A percentile compares a stretch with the other conserved stretches of the same genome.
Conservation (phyloP, 495 filamentous ascomycete species). For the Parathielavia hyrcaniae region DNA sequence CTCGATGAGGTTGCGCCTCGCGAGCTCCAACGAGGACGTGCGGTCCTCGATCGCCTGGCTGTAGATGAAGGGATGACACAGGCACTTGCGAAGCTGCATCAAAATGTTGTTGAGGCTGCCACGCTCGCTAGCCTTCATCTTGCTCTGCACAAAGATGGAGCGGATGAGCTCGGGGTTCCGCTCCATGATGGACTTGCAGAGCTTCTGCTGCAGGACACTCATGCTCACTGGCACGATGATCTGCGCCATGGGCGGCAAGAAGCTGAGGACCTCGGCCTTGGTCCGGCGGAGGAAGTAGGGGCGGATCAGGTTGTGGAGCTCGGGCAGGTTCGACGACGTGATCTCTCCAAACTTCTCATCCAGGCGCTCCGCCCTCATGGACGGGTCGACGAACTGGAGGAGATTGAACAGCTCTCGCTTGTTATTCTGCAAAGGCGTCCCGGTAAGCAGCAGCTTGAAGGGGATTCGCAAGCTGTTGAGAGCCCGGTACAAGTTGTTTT, state of each 20-base stretch:
- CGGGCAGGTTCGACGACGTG: conserved; percentile 68
- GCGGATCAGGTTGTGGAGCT: conserved; percentile 78
- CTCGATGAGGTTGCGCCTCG: conserved; percentile 76
- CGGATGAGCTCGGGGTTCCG: conserved; percentile 86
- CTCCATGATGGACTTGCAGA: conserved; percentile 88
- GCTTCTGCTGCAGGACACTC: conserved; percentile 83
- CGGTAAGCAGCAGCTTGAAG: conserved; percentile 80
- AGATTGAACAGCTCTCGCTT: conserved; percentile 91
- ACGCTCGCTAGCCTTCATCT: conserved; percentile 60
- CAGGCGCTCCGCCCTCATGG: conserved; percentile 59
- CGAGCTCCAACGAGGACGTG: conserved; percentile 42
- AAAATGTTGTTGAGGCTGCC: conserved; percentile 86
- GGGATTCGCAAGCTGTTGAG: conserved; percentile 64
- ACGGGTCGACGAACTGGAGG: conserved; percentile 77
- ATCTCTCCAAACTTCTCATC: conserved; percentile 70
- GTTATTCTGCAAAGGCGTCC: conserved; percentile 93
- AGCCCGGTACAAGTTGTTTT: conserved; percentile 69
- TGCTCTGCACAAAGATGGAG: conserved; percentile 65
- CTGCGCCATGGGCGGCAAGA: conserved; percentile 86
- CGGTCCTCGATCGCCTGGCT: conserved; percentile 81
- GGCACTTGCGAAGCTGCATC: conserved; percentile 89
- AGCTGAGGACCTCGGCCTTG: conserved; percentile 80
- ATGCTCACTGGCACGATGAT: conserved; percentile 92
- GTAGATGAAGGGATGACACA: conserved; percentile 95
- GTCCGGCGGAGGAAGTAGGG: conserved; percentile 70